These are phyloP conservation scores for Geotrichum europaeum DNA, from an alignment of 1,139 yeast genomes.

Conservation along the genomic window DNA sequence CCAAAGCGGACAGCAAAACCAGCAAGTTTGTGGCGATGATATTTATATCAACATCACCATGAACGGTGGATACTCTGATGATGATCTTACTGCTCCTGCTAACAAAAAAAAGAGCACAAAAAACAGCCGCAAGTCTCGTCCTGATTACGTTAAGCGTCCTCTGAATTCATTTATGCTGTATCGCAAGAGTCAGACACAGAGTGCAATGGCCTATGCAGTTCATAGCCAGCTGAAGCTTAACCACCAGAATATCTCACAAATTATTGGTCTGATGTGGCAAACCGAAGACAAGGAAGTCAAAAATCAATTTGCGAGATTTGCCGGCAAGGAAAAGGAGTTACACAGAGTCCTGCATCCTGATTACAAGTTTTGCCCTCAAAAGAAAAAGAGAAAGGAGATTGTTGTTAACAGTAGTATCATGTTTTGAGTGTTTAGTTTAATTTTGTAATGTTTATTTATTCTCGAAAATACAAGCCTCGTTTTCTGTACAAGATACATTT, in stretches of 20 bases:
- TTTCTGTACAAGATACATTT: background rate
- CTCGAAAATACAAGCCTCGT: background rate
- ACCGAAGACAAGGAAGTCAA: constrained; percentile 39
- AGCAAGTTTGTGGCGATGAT: constrained; percentile 25
- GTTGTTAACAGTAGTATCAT: background rate
- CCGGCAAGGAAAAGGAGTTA: constrained; percentile 39
- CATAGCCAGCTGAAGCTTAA: constrained; percentile 37
- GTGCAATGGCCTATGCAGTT: constrained; percentile 39
- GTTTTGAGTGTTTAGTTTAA: background rate
- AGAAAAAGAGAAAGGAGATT: constrained; percentile 26
- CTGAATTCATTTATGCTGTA: constrained; percentile 48
- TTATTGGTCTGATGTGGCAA: constrained; percentile 45
- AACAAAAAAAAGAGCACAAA: constrained; percentile 25
- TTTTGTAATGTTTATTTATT: background rate
- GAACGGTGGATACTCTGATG: constrained; percentile 25
- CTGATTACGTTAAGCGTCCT: constrained; percentile 42
- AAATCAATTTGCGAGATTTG: constrained; percentile 37
- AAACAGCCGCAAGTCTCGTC: constrained; percentile 25
- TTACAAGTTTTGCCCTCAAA: constrained; percentile 42
- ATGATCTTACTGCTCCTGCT: constrained; percentile 17
- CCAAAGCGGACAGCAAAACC: background rate
- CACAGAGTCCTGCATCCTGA: constrained; percentile 42
- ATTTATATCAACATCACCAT: constrained; percentile 29
- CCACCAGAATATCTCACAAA: constrained; percentile 40
- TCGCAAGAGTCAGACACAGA: constrained; percentile 41